These are phyloP conservation scores for Zygosaccharomyces gambellarensis DNA, from an alignment of 805 yeast genomes.

Conservation along the genomic window DNA sequence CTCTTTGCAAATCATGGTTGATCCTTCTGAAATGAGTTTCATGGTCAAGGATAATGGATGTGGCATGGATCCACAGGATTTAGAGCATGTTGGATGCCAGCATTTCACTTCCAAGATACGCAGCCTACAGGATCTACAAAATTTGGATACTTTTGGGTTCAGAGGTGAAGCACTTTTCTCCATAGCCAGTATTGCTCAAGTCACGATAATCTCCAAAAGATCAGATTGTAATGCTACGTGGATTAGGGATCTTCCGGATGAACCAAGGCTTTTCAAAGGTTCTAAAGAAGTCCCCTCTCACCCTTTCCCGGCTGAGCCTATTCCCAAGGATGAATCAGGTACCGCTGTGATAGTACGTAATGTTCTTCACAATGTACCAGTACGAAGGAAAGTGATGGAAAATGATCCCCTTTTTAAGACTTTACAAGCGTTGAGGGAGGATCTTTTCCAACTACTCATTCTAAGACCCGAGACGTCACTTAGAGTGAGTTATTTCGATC, in stretches of 20 bases:
- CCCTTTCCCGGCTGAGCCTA: conserved; percentile 2
- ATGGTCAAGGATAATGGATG: conserved; percentile 62
- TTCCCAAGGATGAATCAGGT: conserved; percentile 14
- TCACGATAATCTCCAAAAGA: conserved; percentile 46
- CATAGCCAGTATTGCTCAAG: conserved; percentile 43
- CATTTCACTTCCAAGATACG: conserved; percentile 54
- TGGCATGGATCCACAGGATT: conserved; percentile 54
- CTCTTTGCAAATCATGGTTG: conserved; percentile 35
- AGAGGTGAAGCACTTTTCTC: conserved; percentile 67
- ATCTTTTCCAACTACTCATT: conserved; percentile 21
- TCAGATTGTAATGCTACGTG: conserved; percentile 30
- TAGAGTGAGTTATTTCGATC: conserved; percentile 7
- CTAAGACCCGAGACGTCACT: conserved; percentile 16
- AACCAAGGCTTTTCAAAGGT: conserved; percentile 7
- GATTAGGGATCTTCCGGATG: conserved; percentile 16
- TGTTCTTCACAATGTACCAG: conserved; percentile 27
- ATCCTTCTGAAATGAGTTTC: conserved; percentile 34
- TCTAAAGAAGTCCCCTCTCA: not conserved
- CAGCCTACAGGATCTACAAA: conserved; percentile 36
- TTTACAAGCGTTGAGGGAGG: conserved; percentile 14
- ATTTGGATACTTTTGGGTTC: conserved; percentile 52
- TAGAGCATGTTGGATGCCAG: conserved; percentile 43
- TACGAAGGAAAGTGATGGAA: conserved; percentile 19
- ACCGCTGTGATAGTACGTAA: conserved; percentile 20
- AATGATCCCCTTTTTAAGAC: conserved; percentile 12